A percentile compares a stretch with the other conserved stretches of the same genome.
Conservation (phyloP, 495 filamentous ascomycete species). For the Hyaloscypha variabilis region DNA sequence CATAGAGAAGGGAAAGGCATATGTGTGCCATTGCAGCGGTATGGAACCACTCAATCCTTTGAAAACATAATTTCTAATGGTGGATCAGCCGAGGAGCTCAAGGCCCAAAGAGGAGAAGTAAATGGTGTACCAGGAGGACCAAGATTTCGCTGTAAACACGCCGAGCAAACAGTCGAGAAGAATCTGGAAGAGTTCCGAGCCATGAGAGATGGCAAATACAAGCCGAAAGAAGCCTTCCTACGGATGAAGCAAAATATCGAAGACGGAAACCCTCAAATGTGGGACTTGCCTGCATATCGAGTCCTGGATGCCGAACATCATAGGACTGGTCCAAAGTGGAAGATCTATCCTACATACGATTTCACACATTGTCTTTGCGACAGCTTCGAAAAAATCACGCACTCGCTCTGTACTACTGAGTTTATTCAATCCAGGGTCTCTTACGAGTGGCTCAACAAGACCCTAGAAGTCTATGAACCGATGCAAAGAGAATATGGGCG, state of each 20-base stretch:
- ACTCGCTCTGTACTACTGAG: slow-evolving; percentile 82
- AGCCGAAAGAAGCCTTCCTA: slow-evolving; percentile 82
- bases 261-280: slow-evolving; percentile 55
- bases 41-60: neutral
- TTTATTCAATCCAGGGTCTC: slow-evolving; percentile 72
- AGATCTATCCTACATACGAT: slow-evolving; percentile 82
- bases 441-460: slow-evolving; percentile 81
- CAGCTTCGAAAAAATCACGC: slow-evolving; percentile 77
- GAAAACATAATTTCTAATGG: slow-evolving; percentile 2
- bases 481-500: slow-evolving; percentile 83
- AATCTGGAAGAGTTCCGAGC: slow-evolving; percentile 82
- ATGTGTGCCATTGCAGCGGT: slow-evolving; percentile 61
- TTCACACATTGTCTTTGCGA: slow-evolving; percentile 84
- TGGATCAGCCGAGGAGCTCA: slow-evolving; percentile 66
- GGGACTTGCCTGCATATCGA: slow-evolving; percentile 69
- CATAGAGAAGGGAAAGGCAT: slow-evolving; percentile 69
- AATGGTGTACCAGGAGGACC: slow-evolving; percentile 52
- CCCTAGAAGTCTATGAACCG: slow-evolving; percentile 70
- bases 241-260: slow-evolving; percentile 84
- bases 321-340: slow-evolving; percentile 67
- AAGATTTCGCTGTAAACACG: slow-evolving; percentile 79
- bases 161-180: slow-evolving; percentile 71
- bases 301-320: slow-evolving; percentile 61
- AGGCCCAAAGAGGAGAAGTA: slow-evolving; percentile 70
- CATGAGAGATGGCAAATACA: slow-evolving; percentile 92